Conservation (phyloP, 2,329 filamentous ascomycete species). For the Albifimbria verrucaria region DNA sequence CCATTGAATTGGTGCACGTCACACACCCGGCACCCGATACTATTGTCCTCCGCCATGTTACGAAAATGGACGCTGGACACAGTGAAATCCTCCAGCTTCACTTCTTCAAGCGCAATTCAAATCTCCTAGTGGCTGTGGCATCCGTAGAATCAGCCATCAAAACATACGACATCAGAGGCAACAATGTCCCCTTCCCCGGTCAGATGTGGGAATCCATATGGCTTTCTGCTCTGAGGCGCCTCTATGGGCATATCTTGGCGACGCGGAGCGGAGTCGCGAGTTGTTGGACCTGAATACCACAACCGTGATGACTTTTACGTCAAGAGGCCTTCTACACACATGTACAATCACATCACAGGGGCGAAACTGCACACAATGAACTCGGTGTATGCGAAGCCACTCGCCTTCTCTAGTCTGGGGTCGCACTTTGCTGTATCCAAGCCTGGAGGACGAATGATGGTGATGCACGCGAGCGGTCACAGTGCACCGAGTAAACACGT, state of each 20-base stretch:
- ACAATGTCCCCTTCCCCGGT: slow-evolving; percentile 22
- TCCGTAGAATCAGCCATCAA: slow-evolving; percentile 18
- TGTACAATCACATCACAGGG: slow-evolving; percentile 21
- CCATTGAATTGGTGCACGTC: neutral
- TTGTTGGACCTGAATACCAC: slow-evolving; percentile 11
- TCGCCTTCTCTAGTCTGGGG: slow-evolving; percentile 20
- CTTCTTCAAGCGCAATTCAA: neutral
- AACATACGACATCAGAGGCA: slow-evolving; percentile 4
- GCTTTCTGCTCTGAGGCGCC: slow-evolving; percentile 15
- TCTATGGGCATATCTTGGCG: slow-evolving; percentile 20
- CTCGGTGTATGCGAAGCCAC: slow-evolving; percentile 17
- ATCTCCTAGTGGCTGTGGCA: slow-evolving; percentile 2
- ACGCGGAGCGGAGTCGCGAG: slow-evolving; percentile 13
- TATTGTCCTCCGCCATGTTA: neutral
- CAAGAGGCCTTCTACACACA: slow-evolving; percentile 16
- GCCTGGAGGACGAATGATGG: slow-evolving; percentile 16
- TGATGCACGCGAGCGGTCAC: slow-evolving; percentile 14
- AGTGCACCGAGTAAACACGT: slow-evolving; percentile 10
- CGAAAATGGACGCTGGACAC: neutral
- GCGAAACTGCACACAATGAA: slow-evolving; percentile 13
- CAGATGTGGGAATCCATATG: slow-evolving; percentile 19
- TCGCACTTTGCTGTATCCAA: slow-evolving; percentile 18
- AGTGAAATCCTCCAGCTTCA: neutral
- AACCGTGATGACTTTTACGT: slow-evolving; percentile 18
- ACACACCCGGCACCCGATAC: neutral